These are phyloP conservation scores for Taphrina flavorubra DNA, from an alignment of 1,139 yeast species.

Conservation along the genomic window DNA sequence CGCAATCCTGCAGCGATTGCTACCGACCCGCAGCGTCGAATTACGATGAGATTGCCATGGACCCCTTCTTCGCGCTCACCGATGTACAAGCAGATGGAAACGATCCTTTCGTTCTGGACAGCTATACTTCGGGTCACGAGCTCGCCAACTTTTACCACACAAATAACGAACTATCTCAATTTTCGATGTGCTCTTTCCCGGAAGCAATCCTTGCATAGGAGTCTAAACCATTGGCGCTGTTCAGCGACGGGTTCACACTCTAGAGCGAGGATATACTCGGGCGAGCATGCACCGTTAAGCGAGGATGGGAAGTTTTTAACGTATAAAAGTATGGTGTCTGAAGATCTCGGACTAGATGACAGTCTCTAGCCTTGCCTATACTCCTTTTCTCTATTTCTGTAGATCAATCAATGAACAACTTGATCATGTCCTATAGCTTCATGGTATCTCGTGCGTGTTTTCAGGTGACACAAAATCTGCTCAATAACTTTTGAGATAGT, in stretches of 20 bases:
- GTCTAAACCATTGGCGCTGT: conserved; percentile 23
- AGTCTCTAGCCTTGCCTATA: not conserved
- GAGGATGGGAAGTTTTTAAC: not conserved
- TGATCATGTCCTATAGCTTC: no score
- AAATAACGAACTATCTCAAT: conserved; percentile 8
- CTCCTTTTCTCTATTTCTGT: not conserved
- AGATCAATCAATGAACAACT: not conserved
- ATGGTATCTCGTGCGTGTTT: no score
- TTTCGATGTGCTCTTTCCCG: conserved; percentile 16
- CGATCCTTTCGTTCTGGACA: conserved; percentile 25
- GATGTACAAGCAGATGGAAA: conserved; percentile 21
- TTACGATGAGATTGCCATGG: conserved; percentile 16
- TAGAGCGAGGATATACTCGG: conserved; percentile 2
- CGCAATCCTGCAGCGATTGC: conserved; percentile 42
- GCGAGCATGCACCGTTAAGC: not conserved
- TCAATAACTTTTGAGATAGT: no score
- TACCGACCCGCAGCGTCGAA: conserved; percentile 40
- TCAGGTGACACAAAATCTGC: no score
- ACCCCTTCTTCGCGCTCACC: conserved; percentile 25
- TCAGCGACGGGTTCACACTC: conserved; percentile 20
- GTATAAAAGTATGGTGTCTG: not conserved
- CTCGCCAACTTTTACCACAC: conserved; percentile 17
- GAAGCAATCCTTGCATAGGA: conserved; percentile 24
- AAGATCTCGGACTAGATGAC: not conserved
- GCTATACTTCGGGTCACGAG: conserved; percentile 21